A percentile compares a stretch with the other conserved stretches of the same genome.
phyloP scores from a whole-genome alignment of 2,329 filamentous ascomycete genomes.

The Neurospora sp. region DNA sequence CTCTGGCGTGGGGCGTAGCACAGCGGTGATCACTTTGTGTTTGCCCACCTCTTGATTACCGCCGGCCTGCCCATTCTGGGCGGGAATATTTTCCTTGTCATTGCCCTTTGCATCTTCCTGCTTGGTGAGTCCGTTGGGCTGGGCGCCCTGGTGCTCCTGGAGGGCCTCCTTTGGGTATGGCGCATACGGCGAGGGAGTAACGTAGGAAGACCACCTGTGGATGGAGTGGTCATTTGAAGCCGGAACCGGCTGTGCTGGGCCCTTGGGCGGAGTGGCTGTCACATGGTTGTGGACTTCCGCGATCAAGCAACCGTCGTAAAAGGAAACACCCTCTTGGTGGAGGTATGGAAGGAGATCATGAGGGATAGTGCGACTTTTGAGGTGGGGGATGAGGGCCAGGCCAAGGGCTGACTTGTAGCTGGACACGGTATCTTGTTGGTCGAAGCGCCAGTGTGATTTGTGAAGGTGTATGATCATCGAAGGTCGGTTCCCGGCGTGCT shows the following conservation, averaged over 20 bases:
- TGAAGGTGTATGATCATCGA: slow-evolving; percentile 84
- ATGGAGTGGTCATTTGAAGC: slow-evolving; percentile 68
- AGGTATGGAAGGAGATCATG: slow-evolving; percentile 82
- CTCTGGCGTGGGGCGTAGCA: slow-evolving; percentile 74
- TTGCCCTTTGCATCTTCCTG: slow-evolving; percentile 30
- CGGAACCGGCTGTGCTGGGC: slow-evolving; percentile 42
- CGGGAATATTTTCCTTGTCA: slow-evolving; percentile 51
- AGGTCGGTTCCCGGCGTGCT: slow-evolving; percentile 56
- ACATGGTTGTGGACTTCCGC: slow-evolving; percentile 82
- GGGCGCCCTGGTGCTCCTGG: slow-evolving; percentile 25
- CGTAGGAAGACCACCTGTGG: slow-evolving; percentile 81
- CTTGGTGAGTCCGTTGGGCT: slow-evolving; percentile 14
- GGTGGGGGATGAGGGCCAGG: slow-evolving; percentile 59
- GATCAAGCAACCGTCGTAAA: slow-evolving; percentile 93
- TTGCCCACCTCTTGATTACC: slow-evolving; percentile 39
- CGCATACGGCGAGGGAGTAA: slow-evolving; percentile 80
- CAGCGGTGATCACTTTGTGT: slow-evolving; percentile 62
- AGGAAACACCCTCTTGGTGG: slow-evolving; percentile 58
- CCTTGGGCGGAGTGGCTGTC: neutral
- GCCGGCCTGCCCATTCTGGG: slow-evolving; percentile 38
- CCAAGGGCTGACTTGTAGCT: slow-evolving; percentile 88
- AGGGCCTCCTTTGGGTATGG: slow-evolving; percentile 50
- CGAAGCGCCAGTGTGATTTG: slow-evolving; percentile 79
- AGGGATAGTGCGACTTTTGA: slow-evolving; percentile 67
- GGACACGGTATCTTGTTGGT: slow-evolving; percentile 88